phyloP scores from a whole-genome alignment of 139 green algal genomes.

The Tetratostichococcus sp. region DNA sequence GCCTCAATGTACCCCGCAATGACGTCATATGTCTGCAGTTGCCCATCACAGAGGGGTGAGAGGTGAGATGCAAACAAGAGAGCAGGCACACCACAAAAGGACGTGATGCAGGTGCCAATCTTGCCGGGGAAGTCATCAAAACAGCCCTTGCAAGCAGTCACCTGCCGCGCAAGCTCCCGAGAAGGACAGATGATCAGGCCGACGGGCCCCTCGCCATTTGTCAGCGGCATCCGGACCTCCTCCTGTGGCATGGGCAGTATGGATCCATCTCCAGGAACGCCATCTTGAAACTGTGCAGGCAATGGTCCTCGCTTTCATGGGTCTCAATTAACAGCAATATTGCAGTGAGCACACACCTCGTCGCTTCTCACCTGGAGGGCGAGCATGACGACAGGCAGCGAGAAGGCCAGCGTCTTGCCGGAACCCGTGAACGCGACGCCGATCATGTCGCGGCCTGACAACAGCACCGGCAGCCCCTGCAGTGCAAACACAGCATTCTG shows the following conservation, averaged over 20 bases:
- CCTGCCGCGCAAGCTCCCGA: conserved; percentile 92
- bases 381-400: conserved; percentile 87
- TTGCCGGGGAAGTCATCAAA: too few relatives aligned
- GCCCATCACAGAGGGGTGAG: too few relatives aligned
- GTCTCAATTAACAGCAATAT: neutral
- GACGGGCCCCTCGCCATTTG: conserved; percentile 78
- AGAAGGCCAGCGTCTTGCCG: conserved; percentile 96
- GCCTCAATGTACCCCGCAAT: conserved; percentile 29
- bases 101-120: too few relatives aligned
- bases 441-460: conserved; percentile 97
- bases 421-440: conserved; percentile 96
- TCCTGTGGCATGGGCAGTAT: neutral
- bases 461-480: conserved; percentile 84
- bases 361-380: conserved; percentile 54
- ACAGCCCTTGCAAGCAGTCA: neutral
- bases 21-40: conserved; percentile 30
- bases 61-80: too few relatives aligned
- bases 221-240: conserved; percentile 64
- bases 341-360: neutral
- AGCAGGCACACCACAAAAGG: too few relatives aligned
- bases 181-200: conserved; percentile 92
- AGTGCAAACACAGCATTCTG: conserved; percentile 5
- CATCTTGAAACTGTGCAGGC: too few relatives aligned
- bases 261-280: too few relatives aligned
- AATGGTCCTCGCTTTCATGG: too few relatives aligned